Evolutionary conservation across 2,329 filamentous ascomycete species (phyloP), one percentile per base, ranked within the genome.

Genomic region (Paraphoma chrysanthemicola): DNA sequence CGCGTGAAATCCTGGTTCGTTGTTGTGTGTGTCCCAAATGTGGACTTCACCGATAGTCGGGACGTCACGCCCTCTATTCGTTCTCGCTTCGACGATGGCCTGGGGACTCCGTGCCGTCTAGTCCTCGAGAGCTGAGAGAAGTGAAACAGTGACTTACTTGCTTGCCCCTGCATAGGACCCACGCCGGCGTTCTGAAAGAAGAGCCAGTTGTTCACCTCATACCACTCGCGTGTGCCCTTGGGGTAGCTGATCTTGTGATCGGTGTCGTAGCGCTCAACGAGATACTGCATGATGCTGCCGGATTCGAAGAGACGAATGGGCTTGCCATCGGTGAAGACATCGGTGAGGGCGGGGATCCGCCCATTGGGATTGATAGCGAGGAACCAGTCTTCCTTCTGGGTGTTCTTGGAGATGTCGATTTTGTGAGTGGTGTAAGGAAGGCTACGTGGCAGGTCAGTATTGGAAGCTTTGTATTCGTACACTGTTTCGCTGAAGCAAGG

Each of bases 361-460:
- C 93, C 93, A 75, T 97, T 97, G 62, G 93, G 93, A 78, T 97
- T 97, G 79, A 97, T 96, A 50, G 88, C 88, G 29, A 96, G 85
- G 79, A 94, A 97, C 92, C 91, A 96, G 14, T 86, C 86, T 76
- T 94, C 86, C 68, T 95, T 96, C 69, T 96, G 92, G n/a, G 81
- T 84, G 74, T 92, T 90, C 61, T 90, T 90, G 60, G 76, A 80
- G 56, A 96, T 84, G n/a, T 90, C 84, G 68, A 96, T 88, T 43
- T 85, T 82, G 50, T 89, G 85, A 43, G 88, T 85, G 78, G 92
- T 88, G 80, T 96, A 96, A n/a, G 89, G 86, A 41, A 96, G 80
- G 23, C 74, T 72, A 46, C 6, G 5, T 36, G 33, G 3, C 14
- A 36, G 14, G 33, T 36, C 23, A 23, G 23, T 23, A 23, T 23